A percentile compares a stretch with the other conserved stretches of the same genome.
Evolutionary conservation across 1,284 basidiomycete species (phyloP).

Genomic region (Cerrena zonata): DNA sequence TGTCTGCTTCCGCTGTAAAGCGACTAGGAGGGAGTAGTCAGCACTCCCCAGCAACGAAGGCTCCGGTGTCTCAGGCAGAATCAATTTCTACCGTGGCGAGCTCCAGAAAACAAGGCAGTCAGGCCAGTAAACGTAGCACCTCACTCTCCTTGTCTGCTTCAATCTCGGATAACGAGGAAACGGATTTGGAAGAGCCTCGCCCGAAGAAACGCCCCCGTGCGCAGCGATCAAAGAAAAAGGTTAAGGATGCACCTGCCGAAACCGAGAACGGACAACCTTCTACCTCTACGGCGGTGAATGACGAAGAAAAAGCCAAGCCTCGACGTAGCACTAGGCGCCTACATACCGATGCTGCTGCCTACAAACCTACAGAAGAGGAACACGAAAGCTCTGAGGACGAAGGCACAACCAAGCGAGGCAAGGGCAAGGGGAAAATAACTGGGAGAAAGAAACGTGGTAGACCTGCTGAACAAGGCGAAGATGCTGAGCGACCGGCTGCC

Average conservation of each 20-base stretch:
- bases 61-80: neutral
- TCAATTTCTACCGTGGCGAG: slow-evolving; percentile 5
- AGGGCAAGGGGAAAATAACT: slow-evolving; percentile 23
- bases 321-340: slow-evolving; percentile 29
- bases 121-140: neutral
- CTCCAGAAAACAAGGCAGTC: neutral
- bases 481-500: slow-evolving; percentile 1
- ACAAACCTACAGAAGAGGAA: slow-evolving; percentile 31
- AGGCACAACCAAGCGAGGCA: slow-evolving; percentile 8
- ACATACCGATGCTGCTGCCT: slow-evolving; percentile 34
- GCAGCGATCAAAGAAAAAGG: slow-evolving; percentile 1
- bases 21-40: slow-evolving; percentile 11
- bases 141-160: slow-evolving; percentile 1
- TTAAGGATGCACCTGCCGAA: neutral
- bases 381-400: slow-evolving; percentile 25
- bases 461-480: slow-evolving; percentile 11
- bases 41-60: slow-evolving; percentile 11
- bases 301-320: neutral
- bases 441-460: slow-evolving; percentile 21
- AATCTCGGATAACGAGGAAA: slow-evolving; percentile 1
- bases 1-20: slow-evolving; percentile 5
- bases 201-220: no score
- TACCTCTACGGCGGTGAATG: neutral
- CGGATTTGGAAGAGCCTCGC: no score
- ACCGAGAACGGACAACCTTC: neutral